A percentile compares a stretch with the other conserved stretches of the same genome.
phyloP scores from a whole-genome alignment of 768 basidiomycete species.

The Inosperma sp. region DNA sequence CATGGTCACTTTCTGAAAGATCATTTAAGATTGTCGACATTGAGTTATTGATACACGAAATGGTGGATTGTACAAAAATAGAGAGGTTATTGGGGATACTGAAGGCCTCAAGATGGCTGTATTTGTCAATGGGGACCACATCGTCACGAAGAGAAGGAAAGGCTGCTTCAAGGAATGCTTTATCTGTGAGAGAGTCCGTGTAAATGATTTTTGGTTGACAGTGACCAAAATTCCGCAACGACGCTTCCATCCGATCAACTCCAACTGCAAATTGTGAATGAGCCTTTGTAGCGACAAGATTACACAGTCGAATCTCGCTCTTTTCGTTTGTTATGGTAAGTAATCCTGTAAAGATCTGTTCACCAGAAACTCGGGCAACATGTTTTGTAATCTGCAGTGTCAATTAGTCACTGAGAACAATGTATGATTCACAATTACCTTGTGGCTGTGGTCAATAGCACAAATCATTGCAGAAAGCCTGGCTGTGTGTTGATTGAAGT shows the following conservation, averaged over 20 bases:
- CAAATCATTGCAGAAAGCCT: constrained; percentile 20
- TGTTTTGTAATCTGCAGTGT: constrained; percentile 4
- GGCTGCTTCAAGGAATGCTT: constrained; percentile 15
- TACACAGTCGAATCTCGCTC: constrained; percentile 3
- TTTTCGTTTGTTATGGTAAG: constrained; percentile 1
- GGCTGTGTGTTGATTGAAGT: constrained; percentile 23
- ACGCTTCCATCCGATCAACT: constrained; percentile 19
- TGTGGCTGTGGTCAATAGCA: constrained; percentile 24
- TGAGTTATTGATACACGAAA: constrained; percentile 13
- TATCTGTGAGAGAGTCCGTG: constrained; percentile 30
- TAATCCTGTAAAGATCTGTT: constrained; percentile 1
- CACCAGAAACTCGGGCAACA: neutral
- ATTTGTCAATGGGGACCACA: constrained; percentile 20
- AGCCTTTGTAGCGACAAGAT: constrained; percentile 27
- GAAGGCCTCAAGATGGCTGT: constrained; percentile 18
- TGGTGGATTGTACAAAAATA: constrained; percentile 3
- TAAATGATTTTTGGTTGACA: constrained; percentile 21
- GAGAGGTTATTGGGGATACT: constrained; percentile 7
- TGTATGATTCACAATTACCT: constrained; percentile 5
- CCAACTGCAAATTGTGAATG: constrained; percentile 29
- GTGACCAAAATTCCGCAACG: constrained; percentile 27
- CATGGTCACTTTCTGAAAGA: neutral
- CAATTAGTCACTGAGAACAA: neutral
- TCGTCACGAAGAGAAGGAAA: constrained; percentile 19
- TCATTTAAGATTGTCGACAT: constrained; percentile 15